These are phyloP conservation scores for Penicillium odoratum DNA, from an alignment of 495 filamentous ascomycete genomes.

Conservation along the genomic window DNA sequence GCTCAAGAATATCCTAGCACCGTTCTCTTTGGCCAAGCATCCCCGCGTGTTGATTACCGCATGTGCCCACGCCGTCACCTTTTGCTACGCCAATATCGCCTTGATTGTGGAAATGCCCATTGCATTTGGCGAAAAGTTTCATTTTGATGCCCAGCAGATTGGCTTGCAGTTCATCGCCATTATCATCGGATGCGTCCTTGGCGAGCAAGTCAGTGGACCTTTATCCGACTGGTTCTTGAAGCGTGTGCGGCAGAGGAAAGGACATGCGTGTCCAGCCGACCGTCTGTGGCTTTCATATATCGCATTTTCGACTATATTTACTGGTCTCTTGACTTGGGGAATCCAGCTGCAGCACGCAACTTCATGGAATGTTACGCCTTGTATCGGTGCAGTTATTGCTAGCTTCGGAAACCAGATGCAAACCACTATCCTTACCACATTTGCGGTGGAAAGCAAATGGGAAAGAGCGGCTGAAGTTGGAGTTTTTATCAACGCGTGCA, in stretches of 20 bases:
- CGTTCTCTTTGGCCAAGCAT: slow-evolving; percentile 19
- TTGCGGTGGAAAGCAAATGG: slow-evolving; percentile 32
- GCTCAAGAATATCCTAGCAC: slow-evolving; percentile 22
- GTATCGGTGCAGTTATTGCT: slow-evolving; percentile 34
- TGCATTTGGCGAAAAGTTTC: slow-evolving; percentile 31
- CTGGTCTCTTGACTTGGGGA: slow-evolving; percentile 32
- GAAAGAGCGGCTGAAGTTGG: slow-evolving; percentile 29
- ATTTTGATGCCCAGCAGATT: slow-evolving; percentile 35
- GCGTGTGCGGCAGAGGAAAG: slow-evolving; percentile 13
- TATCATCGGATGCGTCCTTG: slow-evolving; percentile 36
- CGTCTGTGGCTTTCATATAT: slow-evolving; percentile 39
- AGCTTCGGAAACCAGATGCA: slow-evolving; percentile 39
- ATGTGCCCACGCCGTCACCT: slow-evolving; percentile 29
- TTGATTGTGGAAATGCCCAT: slow-evolving; percentile 37
- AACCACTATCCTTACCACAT: slow-evolving; percentile 33
- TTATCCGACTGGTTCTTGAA: slow-evolving; percentile 32
- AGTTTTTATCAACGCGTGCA: slow-evolving; percentile 33
- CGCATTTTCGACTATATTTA: slow-evolving; percentile 25
- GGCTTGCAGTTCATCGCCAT: slow-evolving; percentile 39
- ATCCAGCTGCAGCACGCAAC: slow-evolving; percentile 30
- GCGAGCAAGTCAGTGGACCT: slow-evolving; percentile 36
- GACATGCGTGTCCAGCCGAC: slow-evolving; percentile 24
- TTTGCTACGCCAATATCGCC: slow-evolving; percentile 34
- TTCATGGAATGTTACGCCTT: slow-evolving; percentile 35
- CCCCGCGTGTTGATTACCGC: slow-evolving; percentile 29